Conservation (phyloP, 208 protist genomes). For the Endotrypanum monterogeii region DNA sequence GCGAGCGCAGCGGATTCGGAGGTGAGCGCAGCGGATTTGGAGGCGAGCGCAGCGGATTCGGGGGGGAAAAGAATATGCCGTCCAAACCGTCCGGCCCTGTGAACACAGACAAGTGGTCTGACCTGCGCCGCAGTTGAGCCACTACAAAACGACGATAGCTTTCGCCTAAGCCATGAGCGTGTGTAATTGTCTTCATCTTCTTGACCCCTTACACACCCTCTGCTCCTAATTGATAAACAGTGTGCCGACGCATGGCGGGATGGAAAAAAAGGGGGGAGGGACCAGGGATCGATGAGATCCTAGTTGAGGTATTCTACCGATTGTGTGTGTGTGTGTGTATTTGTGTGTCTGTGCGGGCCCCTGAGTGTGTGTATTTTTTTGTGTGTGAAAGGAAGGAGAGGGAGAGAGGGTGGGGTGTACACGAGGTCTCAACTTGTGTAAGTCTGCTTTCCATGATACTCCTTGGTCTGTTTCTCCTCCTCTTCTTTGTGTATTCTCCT, state of each 20-base stretch:
- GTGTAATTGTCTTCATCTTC: background rate
- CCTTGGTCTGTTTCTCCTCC: background rate
- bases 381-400: background rate
- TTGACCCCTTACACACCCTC: background rate
- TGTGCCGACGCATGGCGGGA: background rate
- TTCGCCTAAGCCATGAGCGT: background rate
- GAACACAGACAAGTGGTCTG: constrained; percentile 28
- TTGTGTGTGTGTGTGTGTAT: background rate
- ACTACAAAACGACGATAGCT: background rate
- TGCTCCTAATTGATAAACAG: background rate
- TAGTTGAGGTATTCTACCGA: background rate
- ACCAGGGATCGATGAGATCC: background rate
- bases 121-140: constrained; percentile 28
- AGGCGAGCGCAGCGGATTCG: background rate
- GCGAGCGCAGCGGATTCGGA: background rate
- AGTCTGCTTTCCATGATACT: background rate
- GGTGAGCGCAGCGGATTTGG: constrained; percentile 3
- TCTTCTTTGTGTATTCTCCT: background rate
- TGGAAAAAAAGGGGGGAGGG: constrained; percentile 5
- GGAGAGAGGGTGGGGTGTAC: too few relatives aligned
- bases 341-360: background rate
- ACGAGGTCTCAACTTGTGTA: too few relatives aligned
- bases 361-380: background rate
- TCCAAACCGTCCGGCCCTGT: constrained; percentile 15
- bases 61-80: background rate